Base-by-base conservation (phyloP, 75 land plant genomes). In the Isoetes taiwanensis region DNA sequence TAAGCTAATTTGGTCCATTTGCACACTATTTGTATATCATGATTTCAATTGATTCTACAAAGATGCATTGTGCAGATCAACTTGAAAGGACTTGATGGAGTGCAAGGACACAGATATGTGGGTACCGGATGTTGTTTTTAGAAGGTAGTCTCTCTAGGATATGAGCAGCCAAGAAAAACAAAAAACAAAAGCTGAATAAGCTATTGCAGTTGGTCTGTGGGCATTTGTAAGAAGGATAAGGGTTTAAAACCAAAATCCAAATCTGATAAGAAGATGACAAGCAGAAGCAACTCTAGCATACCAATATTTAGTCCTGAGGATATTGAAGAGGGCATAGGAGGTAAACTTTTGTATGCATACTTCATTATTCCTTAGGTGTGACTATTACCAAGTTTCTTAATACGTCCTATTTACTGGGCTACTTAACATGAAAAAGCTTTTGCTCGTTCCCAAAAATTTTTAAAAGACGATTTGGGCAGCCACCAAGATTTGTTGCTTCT, bases 401-500 rank as follows among this genome's bases (percentile, higher is more conserved):
- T 52, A 83, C n/a, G n/a, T n/a, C n/a, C n/a, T n/a, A n/a, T n/a
- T n/a, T n/a, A n/a, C n/a, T n/a, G n/a, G n/a, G n/a, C n/a, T n/a
- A n/a, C n/a, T n/a, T n/a, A 46, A 16, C 38, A 37, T 37, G 50
- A 46, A 85, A 59, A 85, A 82, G 71, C 75, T 90, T 23, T 64
- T 83, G 40, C 74, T 85, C 1, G 82, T 89, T 86, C 85, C 96
- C 20, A 81, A 86, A 86, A 64, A 78, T 81, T 64, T 74, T 83
- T 41, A 94, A 91, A 74, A 91, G 86, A 67, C 69, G 85, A 9
- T 91, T 91, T 71, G 97, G 97, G 5, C 97, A 91, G 56, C 86
- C 97, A n/a, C 83, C 94, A 14, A 87, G 86, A 9, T 83, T 91
- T 38, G 81, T 91, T 56, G 82, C 86, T 31, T 82, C 97, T 8